These are phyloP conservation scores for Colletotrichum noveboracense DNA, from an alignment of 2,329 filamentous ascomycete species.

Conservation along the genomic window DNA sequence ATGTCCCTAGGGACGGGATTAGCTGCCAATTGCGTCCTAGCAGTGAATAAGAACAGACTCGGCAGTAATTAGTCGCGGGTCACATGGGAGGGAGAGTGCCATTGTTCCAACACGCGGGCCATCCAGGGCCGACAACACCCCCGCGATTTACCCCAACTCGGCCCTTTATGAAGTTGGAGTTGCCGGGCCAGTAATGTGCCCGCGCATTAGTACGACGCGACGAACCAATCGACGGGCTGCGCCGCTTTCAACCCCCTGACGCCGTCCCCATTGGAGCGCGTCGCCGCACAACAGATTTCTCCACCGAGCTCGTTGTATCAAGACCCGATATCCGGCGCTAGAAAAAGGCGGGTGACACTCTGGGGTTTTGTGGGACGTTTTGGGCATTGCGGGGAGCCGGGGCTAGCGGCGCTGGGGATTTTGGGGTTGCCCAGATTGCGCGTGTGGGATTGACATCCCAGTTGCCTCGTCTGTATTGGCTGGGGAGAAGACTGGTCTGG, in stretches of 20 bases:
- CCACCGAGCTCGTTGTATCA: conserved; percentile 5
- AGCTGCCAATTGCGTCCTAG: not conserved
- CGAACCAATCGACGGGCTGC: not conserved
- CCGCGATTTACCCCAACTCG: not conserved
- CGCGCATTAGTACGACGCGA: not conserved
- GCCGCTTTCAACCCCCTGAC: not conserved
- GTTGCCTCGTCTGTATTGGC: conserved; percentile 2
- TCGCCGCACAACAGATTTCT: not conserved
- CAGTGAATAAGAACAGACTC: not conserved
- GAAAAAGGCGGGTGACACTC: conserved; percentile 1
- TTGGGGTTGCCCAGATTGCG: not conserved
- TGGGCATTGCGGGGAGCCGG: conserved; percentile 7
- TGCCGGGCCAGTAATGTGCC: not conserved
- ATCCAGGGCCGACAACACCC: not conserved
- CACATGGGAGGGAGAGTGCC: not conserved
- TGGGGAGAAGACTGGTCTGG: not conserved
- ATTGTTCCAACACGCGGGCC: not conserved
- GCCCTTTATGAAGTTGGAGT: not conserved
- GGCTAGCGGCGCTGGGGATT: not conserved
- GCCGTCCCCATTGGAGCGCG: conserved; percentile 13
- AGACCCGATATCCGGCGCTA: conserved; percentile 1
- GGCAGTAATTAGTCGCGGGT: not conserved
- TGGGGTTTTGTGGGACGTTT: conserved; percentile 7
- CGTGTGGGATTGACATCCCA: not conserved
- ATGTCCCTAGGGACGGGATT: not conserved